Conservation (phyloP, 495 filamentous ascomycete species). For the Sordaria brevicollis region DNA sequence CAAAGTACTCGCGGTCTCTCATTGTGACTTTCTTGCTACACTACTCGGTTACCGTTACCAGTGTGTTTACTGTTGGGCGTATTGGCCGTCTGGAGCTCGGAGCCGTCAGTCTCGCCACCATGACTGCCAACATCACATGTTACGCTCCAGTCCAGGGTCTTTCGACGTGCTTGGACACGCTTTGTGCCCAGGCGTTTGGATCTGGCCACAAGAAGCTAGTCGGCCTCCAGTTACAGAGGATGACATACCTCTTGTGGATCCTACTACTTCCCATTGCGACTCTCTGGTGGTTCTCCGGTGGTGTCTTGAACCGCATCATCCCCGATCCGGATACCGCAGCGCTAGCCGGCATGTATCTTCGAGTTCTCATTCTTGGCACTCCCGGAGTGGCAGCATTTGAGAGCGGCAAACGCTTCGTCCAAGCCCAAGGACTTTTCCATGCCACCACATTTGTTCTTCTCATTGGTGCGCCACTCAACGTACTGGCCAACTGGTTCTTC, state of each 20-base stretch:
- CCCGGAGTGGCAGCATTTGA: constrained; percentile 64
- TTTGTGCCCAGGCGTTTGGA: constrained; percentile 68
- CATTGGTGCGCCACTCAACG: constrained; percentile 55
- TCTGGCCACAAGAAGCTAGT: constrained; percentile 58
- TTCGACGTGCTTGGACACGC: constrained; percentile 59
- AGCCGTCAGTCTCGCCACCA: constrained; percentile 52
- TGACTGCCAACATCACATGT: constrained; percentile 66
- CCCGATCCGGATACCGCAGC: constrained; percentile 51
- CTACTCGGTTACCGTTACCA: constrained; percentile 59
- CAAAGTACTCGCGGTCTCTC: constrained; percentile 46
- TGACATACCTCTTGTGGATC: constrained; percentile 54
- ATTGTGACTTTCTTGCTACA: constrained; percentile 64
- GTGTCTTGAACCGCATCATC: constrained; percentile 46
- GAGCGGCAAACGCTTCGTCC: constrained; percentile 58
- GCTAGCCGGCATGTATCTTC: constrained; percentile 57
- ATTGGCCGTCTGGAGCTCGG: constrained; percentile 53
- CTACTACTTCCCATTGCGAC: constrained; percentile 52
- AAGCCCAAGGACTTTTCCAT: constrained; percentile 61
- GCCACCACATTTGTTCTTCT: constrained; percentile 58
- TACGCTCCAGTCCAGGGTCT: constrained; percentile 63
- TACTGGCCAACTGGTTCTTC: constrained; percentile 56
- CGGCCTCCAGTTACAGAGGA: constrained; percentile 60
- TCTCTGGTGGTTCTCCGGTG: constrained; percentile 47
- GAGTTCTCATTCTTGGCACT: constrained; percentile 51
- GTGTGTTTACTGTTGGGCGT: constrained; percentile 57